These are phyloP conservation scores for Porcisia deanei DNA, from an alignment of 208 protist species.

Conservation along the genomic window DNA sequence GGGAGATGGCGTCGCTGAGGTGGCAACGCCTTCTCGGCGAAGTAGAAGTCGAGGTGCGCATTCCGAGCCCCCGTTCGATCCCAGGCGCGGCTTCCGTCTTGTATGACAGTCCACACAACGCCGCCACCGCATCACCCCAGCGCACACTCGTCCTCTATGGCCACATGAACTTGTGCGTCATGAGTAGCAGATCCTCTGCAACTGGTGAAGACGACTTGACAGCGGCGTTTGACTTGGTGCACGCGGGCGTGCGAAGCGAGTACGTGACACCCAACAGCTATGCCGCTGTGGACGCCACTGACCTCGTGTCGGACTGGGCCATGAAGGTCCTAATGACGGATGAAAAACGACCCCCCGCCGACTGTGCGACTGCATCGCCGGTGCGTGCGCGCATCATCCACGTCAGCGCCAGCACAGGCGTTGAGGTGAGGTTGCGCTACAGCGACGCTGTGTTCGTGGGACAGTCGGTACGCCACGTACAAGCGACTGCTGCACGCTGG, in stretches of 20 bases:
- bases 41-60: conserved; percentile 23
- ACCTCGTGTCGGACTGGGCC: conserved; percentile 28
- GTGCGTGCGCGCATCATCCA: conserved; percentile 14
- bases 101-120: not conserved
- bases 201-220: conserved; percentile 10
- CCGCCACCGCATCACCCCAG: not conserved
- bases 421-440: conserved; percentile 55
- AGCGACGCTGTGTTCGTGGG: conserved; percentile 52
- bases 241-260: conserved; percentile 28
- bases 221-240: conserved; percentile 23
- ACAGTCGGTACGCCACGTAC: conserved; percentile 34
- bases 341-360: conserved; percentile 5
- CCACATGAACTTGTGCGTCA: conserved; percentile 24
- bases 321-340: conserved; percentile 28
- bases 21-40: conserved; percentile 26
- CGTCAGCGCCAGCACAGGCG: conserved; percentile 30
- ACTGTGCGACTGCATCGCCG: not conserved
- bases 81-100: not conserved
- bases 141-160: conserved; percentile 30
- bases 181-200: conserved; percentile 2
- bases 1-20: not conserved
- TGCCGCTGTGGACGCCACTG: not conserved
- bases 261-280: conserved; percentile 10
- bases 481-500: conserved; percentile 30
- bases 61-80: conserved; percentile 18